Evolutionary conservation across 2,329 filamentous ascomycete species (phyloP).

Genomic region (Oidium heveae): DNA sequence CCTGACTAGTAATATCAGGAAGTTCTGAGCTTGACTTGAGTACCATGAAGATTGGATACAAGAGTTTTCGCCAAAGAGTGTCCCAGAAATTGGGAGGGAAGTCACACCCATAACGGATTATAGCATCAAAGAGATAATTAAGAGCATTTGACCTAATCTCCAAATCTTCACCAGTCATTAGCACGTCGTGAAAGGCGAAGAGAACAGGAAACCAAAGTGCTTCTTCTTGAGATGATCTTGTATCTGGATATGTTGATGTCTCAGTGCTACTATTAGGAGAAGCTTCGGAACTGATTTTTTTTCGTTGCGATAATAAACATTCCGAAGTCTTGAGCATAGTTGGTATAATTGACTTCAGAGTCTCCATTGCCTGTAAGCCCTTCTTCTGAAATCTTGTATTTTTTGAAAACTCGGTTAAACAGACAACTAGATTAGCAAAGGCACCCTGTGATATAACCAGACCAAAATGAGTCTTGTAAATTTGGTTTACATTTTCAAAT

Average conservation of each 20-base stretch:
- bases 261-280: constrained; percentile 11
- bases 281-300: constrained; percentile 16
- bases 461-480: constrained; percentile 87
- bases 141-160: constrained; percentile 80
- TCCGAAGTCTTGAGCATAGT: constrained; percentile 92
- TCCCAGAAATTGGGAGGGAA: constrained; percentile 96
- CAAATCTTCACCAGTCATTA: constrained; percentile 97
- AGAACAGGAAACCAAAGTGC: constrained; percentile 97
- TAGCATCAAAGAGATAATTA: constrained; percentile 87
- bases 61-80: constrained; percentile 83
- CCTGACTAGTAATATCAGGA: constrained; percentile 82
- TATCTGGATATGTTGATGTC: constrained; percentile 31
- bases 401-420: constrained; percentile 94
- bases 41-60: constrained; percentile 98
- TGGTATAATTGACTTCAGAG: constrained; percentile 75
- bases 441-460: constrained; percentile 91
- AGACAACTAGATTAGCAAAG: constrained; percentile 89
- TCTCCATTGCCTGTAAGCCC: constrained; percentile 84
- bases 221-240: constrained; percentile 73
- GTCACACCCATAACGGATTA: constrained; percentile 70
- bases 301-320: constrained; percentile 58
- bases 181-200: constrained; percentile 92
- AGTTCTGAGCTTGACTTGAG: constrained; percentile 90
- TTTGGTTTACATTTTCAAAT: constrained; percentile 86
- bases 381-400: constrained; percentile 98